These are phyloP conservation scores for Trametes elegans DNA, from an alignment of 768 basidiomycete genomes.

Conservation along the genomic window DNA sequence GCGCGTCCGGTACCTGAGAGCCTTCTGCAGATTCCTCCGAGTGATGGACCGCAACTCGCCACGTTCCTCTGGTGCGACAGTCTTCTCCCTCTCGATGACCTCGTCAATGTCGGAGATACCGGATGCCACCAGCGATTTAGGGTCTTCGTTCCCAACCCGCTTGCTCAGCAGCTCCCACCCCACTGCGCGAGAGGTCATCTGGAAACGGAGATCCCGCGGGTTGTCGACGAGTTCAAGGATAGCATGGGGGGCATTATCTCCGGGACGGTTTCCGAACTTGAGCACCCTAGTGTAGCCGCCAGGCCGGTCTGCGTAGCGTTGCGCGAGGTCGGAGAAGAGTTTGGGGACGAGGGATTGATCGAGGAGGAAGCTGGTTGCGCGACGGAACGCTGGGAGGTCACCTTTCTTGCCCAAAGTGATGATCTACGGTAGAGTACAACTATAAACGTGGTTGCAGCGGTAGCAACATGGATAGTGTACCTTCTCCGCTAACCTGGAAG, in stretches of 20 bases:
- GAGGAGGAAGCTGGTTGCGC: constrained; percentile 79
- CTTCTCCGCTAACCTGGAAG: constrained; percentile 92
- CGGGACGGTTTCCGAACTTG: constrained; percentile 83
- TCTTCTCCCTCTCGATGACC: constrained; percentile 49
- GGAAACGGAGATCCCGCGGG: constrained; percentile 82
- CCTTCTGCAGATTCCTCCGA: constrained; percentile 73
- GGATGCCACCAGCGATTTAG: constrained; percentile 47
- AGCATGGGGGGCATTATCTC: constrained; percentile 92
- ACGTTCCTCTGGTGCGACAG: constrained; percentile 36
- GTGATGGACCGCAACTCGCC: constrained; percentile 60
- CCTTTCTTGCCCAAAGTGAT: constrained; percentile 93
- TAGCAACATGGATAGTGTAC: constrained; percentile 34
- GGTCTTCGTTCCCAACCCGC: constrained; percentile 44
- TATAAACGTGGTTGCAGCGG: not conserved
- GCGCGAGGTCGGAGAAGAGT: constrained; percentile 75
- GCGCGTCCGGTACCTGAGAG: constrained; percentile 55
- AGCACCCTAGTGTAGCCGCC: constrained; percentile 97
- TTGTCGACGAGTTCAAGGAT: constrained; percentile 95
- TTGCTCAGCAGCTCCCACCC: constrained; percentile 78
- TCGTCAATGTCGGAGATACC: constrained; percentile 46
- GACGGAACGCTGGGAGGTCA: constrained; percentile 61
- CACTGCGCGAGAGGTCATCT: constrained; percentile 83
- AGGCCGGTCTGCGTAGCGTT: constrained; percentile 76
- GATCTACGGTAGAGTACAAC: constrained; percentile 49
- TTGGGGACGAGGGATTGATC: constrained; percentile 72